These are phyloP conservation scores for Camelina hispida DNA, from an alignment of 345 rosid genomes.

Conservation along the genomic window DNA sequence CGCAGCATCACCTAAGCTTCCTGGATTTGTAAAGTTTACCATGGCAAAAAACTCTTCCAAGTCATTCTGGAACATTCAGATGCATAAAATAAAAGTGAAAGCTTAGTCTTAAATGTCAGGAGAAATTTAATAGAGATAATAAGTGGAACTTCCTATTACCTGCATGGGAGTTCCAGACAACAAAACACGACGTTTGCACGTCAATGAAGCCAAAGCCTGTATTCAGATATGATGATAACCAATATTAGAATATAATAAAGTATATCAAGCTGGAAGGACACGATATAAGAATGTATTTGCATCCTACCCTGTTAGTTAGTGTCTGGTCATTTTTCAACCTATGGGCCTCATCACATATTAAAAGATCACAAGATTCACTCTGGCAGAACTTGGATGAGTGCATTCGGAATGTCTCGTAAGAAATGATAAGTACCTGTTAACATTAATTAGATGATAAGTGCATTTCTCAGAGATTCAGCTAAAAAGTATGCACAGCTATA, in stretches of 20 bases:
- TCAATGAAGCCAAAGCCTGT: conserved; percentile 91
- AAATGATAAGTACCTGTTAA: conserved; percentile 82
- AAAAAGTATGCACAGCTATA: conserved; percentile 41
- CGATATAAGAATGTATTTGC: conserved; percentile 32
- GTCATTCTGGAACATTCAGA: conserved; percentile 73
- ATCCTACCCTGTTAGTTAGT: conserved; percentile 83
- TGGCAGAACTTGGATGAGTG: conserved; percentile 86
- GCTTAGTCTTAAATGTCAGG: conserved; percentile 10
- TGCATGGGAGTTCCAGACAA: conserved; percentile 99
- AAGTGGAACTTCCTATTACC: conserved; percentile 52
- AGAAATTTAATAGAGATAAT: neutral
- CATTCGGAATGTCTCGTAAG: conserved; percentile 98
- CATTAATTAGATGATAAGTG: conserved; percentile 40
- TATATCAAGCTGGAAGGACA: conserved; percentile 18
- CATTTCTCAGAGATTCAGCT: conserved; percentile 33
- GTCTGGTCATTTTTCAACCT: conserved; percentile 97
- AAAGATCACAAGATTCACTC: conserved; percentile 87
- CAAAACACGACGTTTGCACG: conserved; percentile 89
- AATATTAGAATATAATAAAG: conserved; percentile 19
- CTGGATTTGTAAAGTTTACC: conserved; percentile 98
- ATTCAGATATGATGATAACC: conserved; percentile 30
- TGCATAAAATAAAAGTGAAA: conserved; percentile 5
- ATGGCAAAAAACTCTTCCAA: conserved; percentile 97
- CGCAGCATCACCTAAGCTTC: conserved; percentile 85
- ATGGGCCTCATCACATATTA: conserved; percentile 99